These are phyloP conservation scores for Ophiostoma sp. DNA, from an alignment of 2,329 filamentous ascomycete genomes.

Conservation along the genomic window DNA sequence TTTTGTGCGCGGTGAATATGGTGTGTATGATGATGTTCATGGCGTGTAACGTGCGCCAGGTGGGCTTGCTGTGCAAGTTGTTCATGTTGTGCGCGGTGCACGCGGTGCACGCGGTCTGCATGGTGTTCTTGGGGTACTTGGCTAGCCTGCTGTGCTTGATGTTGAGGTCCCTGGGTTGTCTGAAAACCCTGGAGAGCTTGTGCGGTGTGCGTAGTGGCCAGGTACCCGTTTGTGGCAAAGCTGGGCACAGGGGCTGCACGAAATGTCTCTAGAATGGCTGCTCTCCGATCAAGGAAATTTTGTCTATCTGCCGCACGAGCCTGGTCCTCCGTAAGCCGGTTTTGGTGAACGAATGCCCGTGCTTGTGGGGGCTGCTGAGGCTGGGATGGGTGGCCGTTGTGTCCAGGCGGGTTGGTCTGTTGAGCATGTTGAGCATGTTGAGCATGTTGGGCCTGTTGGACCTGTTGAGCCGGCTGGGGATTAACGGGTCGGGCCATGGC, in stretches of 20 bases:
- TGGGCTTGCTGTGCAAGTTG: no score
- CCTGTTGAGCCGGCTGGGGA: neutral
- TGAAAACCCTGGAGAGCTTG: neutral
- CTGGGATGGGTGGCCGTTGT: neutral
- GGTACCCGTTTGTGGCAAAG: neutral
- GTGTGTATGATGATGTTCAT: no score
- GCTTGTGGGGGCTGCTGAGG: neutral
- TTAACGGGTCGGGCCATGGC: neutral
- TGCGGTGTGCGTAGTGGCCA: no score
- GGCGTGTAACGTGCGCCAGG: no score
- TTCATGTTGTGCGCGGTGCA: no score
- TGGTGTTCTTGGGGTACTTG: neutral
- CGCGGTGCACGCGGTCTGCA: no score
- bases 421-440: neutral
- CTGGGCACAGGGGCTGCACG: neutral
- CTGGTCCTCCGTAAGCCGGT: neutral
- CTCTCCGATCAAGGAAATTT: neutral
- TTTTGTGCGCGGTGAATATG: no score
- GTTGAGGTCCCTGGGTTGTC: neutral
- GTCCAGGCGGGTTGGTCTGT: neutral
- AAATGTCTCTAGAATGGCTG: neutral
- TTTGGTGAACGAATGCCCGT: neutral
- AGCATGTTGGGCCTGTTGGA: neutral
- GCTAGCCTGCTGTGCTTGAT: neutral
- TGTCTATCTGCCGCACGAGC: neutral